These are phyloP conservation scores for Colletotrichum sp. DNA, from an alignment of 2,329 filamentous ascomycete genomes.

Conservation along the genomic window DNA sequence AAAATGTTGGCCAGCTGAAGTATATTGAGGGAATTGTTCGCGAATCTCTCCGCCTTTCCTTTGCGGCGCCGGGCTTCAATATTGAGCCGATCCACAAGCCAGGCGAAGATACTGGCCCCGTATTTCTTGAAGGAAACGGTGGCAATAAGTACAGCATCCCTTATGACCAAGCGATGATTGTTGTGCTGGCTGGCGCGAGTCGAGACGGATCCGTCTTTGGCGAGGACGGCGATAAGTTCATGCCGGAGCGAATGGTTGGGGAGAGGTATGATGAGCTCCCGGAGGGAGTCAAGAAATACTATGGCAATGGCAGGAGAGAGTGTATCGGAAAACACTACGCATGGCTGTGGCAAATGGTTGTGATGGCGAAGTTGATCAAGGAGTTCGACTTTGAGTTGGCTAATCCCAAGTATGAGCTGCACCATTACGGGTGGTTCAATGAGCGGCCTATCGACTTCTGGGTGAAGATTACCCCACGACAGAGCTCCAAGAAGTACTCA, in stretches of 20 bases:
- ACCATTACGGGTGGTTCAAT: conserved; percentile 59
- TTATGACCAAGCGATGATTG: conserved; percentile 37
- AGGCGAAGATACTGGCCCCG: conserved; percentile 41
- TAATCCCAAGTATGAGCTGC: conserved; percentile 43
- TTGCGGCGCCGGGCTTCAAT: conserved; percentile 60
- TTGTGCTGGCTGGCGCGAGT: conserved; percentile 56
- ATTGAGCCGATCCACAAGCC: conserved; percentile 49
- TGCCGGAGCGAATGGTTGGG: conserved; percentile 55
- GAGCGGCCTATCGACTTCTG: conserved; percentile 51
- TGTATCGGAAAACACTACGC: conserved; percentile 59
- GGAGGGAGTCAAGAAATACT: conserved; percentile 52
- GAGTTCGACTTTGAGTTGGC: conserved; percentile 51
- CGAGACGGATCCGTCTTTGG: conserved; percentile 52
- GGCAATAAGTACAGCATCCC: conserved; percentile 35
- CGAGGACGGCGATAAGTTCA: conserved; percentile 47
- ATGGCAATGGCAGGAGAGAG: conserved; percentile 56
- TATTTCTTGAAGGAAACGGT: conserved; percentile 45
- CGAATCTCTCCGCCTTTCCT: conserved; percentile 59
- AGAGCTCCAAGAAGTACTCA: not conserved
- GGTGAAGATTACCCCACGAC: conserved; percentile 46
- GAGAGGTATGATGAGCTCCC: conserved; percentile 48
- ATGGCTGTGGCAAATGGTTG: conserved; percentile 48
- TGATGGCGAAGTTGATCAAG: conserved; percentile 46
- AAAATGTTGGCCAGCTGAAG: conserved; percentile 54
- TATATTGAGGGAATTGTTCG: conserved; percentile 61